Evolutionary conservation across 139 green algal species (phyloP).

Genomic region (Gonium pectorale): DNA sequence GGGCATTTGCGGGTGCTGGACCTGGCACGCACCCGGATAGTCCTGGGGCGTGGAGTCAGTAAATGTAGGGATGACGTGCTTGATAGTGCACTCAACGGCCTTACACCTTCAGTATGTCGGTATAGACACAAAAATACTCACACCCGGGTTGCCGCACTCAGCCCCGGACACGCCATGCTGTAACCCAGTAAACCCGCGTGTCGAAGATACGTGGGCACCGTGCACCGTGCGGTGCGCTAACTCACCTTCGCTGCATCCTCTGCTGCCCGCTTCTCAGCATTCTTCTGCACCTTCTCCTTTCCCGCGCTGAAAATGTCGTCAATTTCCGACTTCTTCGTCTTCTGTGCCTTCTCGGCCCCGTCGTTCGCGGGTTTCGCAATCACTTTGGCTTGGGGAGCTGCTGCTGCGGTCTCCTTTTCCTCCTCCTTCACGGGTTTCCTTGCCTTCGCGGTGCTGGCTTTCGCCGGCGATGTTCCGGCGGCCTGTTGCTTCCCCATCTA

Average conservation of each 20-base stretch:
- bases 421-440: neutral
- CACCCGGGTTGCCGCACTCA: too few relatives aligned
- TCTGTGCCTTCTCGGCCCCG: neutral
- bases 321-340: constrained; percentile 60
- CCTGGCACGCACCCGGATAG: too few relatives aligned
- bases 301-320: constrained; percentile 71
- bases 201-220: too few relatives aligned
- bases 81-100: too few relatives aligned
- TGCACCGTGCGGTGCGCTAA: too few relatives aligned
- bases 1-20: too few relatives aligned
- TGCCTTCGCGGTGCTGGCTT: neutral
- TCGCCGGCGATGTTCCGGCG: neutral
- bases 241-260: neutral
- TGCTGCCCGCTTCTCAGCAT: neutral
- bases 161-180: too few relatives aligned
- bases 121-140: too few relatives aligned
- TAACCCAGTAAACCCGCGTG: too few relatives aligned
- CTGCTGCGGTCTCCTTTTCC: neutral
- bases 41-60: too few relatives aligned
- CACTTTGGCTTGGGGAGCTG: neutral
- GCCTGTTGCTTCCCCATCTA: constrained; percentile 3
- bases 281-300: constrained; percentile 43
- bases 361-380: neutral
- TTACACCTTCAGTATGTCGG: too few relatives aligned
- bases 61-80: too few relatives aligned